Evolutionary conservation across 495 filamentous ascomycete species (phyloP), one percentile per base, ranked within the genome.

Genomic region (Penicillium robsamsonii): DNA sequence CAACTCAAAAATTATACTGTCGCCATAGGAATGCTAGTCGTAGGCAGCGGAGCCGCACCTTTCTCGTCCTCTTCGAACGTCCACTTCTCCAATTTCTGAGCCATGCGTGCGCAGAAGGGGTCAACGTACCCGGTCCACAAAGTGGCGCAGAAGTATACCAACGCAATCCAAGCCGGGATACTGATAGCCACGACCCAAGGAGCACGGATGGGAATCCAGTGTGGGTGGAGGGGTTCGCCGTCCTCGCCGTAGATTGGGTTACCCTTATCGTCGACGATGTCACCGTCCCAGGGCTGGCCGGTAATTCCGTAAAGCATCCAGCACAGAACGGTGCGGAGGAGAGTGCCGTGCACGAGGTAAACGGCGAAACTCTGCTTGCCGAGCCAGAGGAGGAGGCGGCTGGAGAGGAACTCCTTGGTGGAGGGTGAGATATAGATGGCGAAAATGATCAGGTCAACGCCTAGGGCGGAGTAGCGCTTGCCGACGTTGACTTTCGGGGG

Each of bases 291-390:
- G 1, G 83, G 81, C 25, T 76, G 69, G 0, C 79, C 73, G 4
- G 70, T 76, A 35, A 83, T 76, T 4, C 85, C 83, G 59, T 85
- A 88, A 12, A 54, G 75, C 75, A 87, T 79, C 82, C 85, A 87
- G 53, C 78, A 80, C 5, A 87, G 74, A 1, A 88, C 70, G 15
- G 77, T 80, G 45, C 86, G 82, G 40, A 89, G 75, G 38, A 88
- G 75, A 12, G 81, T 80, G 20, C 85, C 85, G 65, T 89, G 86
- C 3, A 86, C 72, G 9, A 89, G 79, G 59, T 88, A 89, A 5
- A 88, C 82, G 17, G 86, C 85, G 58, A 88, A 89, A 44, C 80
- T 84, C 66, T 87, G 81, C 63, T 82, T 83, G 41, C 85, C 86
- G 10, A 88, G 75, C 84, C 84, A 88, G 41, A 88, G 78, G 7